These are phyloP conservation scores for Delitschia confertaspora DNA, from an alignment of 495 filamentous ascomycete species.

Conservation along the genomic window DNA sequence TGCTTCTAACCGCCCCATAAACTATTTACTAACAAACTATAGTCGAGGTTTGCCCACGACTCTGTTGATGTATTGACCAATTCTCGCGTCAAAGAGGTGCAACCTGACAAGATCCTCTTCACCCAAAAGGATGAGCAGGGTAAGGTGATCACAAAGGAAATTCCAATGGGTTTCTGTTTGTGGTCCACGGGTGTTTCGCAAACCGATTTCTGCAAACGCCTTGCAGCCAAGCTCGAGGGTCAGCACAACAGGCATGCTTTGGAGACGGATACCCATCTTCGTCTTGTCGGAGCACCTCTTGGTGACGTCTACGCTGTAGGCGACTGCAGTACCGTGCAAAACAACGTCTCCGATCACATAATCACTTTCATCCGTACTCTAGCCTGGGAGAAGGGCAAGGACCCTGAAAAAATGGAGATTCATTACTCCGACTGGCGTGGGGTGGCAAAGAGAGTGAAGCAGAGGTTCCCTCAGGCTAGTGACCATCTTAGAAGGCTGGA, in stretches of 20 bases:
- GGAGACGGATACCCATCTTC: slow-evolving; percentile 91
- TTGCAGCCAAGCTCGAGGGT: slow-evolving; percentile 57
- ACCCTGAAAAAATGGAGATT: slow-evolving; percentile 74
- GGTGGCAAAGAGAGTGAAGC: slow-evolving; percentile 72
- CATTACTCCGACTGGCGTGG: slow-evolving; percentile 80
- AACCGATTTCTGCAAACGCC: slow-evolving; percentile 62
- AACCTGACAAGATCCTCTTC: slow-evolving; percentile 74
- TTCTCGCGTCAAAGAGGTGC: slow-evolving; percentile 82
- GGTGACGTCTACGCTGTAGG: slow-evolving; percentile 96
- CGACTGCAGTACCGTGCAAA: slow-evolving; percentile 95
- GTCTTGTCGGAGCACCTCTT: slow-evolving; percentile 80
- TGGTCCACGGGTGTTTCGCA: slow-evolving; percentile 97
- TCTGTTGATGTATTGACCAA: slow-evolving; percentile 86
- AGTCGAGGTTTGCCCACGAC: slow-evolving; percentile 75
- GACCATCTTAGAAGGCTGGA: slow-evolving; percentile 84
- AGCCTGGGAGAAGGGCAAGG: slow-evolving; percentile 83
- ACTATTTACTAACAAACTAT: slow-evolving; percentile 4
- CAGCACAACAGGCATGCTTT: slow-evolving; percentile 88
- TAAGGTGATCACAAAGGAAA: slow-evolving; percentile 70
- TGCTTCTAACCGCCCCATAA: neutral
- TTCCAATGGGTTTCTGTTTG: slow-evolving; percentile 92
- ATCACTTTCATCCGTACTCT: slow-evolving; percentile 79
- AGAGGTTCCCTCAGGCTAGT: slow-evolving; percentile 86
- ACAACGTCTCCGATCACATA: slow-evolving; percentile 84
- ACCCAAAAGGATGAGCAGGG: slow-evolving; percentile 68